Conservation (phyloP, 768 basidiomycete genomes). For the Kwoniella dendrophila region DNA sequence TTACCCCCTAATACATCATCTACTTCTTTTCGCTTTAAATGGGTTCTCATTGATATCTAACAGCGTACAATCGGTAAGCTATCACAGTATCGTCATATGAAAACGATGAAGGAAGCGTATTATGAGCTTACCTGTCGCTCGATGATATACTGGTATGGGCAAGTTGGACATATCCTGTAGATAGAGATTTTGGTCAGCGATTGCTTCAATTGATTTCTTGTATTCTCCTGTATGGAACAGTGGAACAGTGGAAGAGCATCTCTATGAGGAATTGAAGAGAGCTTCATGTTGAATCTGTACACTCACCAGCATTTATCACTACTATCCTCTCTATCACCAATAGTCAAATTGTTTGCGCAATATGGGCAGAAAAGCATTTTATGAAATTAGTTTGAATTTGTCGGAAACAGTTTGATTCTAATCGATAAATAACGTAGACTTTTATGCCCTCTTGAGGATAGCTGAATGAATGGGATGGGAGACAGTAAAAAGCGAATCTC, state of each 20-base stretch:
- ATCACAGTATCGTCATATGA: background rate
- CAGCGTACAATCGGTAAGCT: background rate
- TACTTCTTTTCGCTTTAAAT: slow-evolving; percentile 81
- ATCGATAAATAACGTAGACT: no score
- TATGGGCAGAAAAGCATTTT: slow-evolving; percentile 91
- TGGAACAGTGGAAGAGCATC: no score
- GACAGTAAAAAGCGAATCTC: no score
- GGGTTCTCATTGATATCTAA: slow-evolving; percentile 91
- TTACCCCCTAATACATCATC: slow-evolving; percentile 96
- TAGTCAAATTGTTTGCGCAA: slow-evolving; percentile 70
- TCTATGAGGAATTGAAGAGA: no score
- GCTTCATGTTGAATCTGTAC: no score
- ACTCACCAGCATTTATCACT: slow-evolving; percentile 51
- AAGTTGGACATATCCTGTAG: slow-evolving; percentile 73
- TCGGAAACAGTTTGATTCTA: background rate
- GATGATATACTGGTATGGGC: slow-evolving; percentile 94
- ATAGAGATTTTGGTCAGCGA: slow-evolving; percentile 60
- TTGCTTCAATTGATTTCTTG: no score
- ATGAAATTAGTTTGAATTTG: background rate
- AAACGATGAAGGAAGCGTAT: background rate
- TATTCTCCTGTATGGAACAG: no score
- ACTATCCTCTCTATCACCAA: slow-evolving; percentile 47
- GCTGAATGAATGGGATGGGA: no score
- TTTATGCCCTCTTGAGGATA: no score
- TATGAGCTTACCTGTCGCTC: slow-evolving; percentile 67